phyloP scores from a whole-genome alignment of 768 basidiomycete species.

The Artomyces pyxidatus region DNA sequence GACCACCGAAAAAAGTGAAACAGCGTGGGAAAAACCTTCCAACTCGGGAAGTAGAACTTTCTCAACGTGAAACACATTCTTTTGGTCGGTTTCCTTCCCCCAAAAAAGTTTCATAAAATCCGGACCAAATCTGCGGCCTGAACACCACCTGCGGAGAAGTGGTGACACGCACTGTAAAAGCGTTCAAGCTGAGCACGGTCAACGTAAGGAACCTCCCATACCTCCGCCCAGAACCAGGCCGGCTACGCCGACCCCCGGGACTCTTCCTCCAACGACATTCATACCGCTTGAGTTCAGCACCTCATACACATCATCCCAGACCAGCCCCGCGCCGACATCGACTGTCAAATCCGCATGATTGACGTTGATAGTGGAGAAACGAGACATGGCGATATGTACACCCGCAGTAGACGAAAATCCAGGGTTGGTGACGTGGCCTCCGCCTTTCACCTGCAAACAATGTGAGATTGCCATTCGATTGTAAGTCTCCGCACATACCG shows the following conservation, averaged over 20 bases:
- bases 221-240: constrained; percentile 17
- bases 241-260: constrained; percentile 15
- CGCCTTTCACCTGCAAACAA: constrained; percentile 15
- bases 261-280: constrained; percentile 16
- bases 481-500: no score
- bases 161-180: no score
- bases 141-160: no score
- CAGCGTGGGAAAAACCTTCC: no score
- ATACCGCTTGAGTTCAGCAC: constrained; percentile 9
- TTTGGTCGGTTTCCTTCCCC: no score
- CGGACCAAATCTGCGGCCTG: no score
- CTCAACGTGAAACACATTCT: no score
- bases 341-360: constrained; percentile 1
- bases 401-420: constrained; percentile 20
- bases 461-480: no score
- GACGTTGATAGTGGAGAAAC: constrained; percentile 8
- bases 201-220: background rate
- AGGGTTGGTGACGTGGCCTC: constrained; percentile 15
- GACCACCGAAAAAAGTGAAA: no score
- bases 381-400: constrained; percentile 16
- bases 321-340: constrained; percentile 12
- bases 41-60: no score
- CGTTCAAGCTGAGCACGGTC: no score
- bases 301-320: constrained; percentile 8
- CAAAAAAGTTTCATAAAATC: no score